phyloP scores from a whole-genome alignment of 2,329 filamentous ascomycete species.

The Rhynchosporium graminicola region DNA sequence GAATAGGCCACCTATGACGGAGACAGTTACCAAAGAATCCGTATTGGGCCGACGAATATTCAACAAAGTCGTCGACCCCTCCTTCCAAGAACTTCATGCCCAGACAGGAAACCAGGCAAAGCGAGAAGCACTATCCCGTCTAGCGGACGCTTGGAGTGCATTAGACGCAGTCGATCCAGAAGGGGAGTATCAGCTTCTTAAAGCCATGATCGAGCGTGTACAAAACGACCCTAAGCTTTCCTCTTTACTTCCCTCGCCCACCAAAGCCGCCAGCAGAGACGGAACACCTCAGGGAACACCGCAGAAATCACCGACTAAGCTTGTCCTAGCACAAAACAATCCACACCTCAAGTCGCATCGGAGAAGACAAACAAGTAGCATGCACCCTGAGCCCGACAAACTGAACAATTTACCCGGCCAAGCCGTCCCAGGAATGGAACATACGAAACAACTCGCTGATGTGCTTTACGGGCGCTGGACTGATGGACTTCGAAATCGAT shows the following conservation, averaged over 20 bases:
- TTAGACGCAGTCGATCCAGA: conserved; percentile 89
- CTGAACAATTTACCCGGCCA: conserved; percentile 55
- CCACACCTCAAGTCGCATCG: conserved; percentile 81
- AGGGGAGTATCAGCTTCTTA: conserved; percentile 82
- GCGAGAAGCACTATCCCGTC: conserved; percentile 77
- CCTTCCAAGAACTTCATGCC: conserved; percentile 83
- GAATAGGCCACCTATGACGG: conserved; percentile 60
- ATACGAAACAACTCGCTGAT: conserved; percentile 84
- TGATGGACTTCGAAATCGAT: conserved; percentile 74
- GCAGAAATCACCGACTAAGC: conserved; percentile 50
- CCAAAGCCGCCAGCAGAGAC: conserved; percentile 52
- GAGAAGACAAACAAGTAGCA: conserved; percentile 50
- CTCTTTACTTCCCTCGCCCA: conserved; percentile 33
- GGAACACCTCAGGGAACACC: conserved; percentile 56
- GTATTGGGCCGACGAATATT: conserved; percentile 80
- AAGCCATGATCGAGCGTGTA: conserved; percentile 72
- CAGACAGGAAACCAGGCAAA: conserved; percentile 71
- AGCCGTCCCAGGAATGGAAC: conserved; percentile 76
- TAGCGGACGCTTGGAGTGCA: conserved; percentile 82
- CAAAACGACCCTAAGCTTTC: conserved; percentile 67
- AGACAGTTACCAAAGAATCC: conserved; percentile 75
- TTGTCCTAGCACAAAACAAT: conserved; percentile 79
- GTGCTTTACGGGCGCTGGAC: conserved; percentile 90
- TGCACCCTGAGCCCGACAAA: conserved; percentile 49
- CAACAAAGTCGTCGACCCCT: conserved; percentile 76